Percentiles rank a stretch among this genome's conserved stretches.
Conservation (phyloP, 2,329 filamentous ascomycete species). For the Canariomyces notabilis region DNA sequence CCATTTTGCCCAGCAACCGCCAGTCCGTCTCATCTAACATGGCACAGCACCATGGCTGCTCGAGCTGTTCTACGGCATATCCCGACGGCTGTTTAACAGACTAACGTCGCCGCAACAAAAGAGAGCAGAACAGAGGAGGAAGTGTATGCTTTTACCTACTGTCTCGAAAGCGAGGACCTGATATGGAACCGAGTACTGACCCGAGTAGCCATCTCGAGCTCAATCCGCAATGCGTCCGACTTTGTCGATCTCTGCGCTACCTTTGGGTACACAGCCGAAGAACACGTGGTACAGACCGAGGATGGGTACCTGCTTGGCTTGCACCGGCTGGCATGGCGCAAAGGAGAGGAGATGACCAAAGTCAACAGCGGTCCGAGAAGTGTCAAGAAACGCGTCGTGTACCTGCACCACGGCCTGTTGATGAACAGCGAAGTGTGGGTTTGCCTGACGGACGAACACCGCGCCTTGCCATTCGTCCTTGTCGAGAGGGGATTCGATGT, state of each 20-base stretch:
- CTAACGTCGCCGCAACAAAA: constrained; percentile 67
- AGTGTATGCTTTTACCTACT: constrained; percentile 40
- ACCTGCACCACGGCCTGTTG: constrained; percentile 89
- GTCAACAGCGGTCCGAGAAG: constrained; percentile 69
- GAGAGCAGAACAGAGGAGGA: constrained; percentile 62
- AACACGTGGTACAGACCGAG: constrained; percentile 90
- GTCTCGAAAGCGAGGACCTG: neutral
- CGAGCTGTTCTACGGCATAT: constrained; percentile 74
- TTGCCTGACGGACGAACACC: constrained; percentile 77
- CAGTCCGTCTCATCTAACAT: constrained; percentile 15
- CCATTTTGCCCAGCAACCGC: neutral
- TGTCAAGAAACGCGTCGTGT: constrained; percentile 77
- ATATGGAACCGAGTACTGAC: neutral
- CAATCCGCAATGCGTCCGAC: constrained; percentile 80
- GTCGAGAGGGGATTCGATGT: constrained; percentile 93
- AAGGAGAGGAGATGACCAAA: constrained; percentile 71
- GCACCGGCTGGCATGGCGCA: constrained; percentile 78
- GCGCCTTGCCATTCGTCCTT: constrained; percentile 81
- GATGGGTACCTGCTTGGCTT: constrained; percentile 91
- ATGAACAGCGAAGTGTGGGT: constrained; percentile 99
- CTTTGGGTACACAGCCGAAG: constrained; percentile 89
- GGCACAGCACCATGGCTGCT: constrained; percentile 69
- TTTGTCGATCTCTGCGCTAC: constrained; percentile 91
- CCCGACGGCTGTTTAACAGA: constrained; percentile 75
- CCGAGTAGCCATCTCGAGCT: constrained; percentile 57